phyloP scores from a whole-genome alignment of 495 filamentous ascomycete species.

The Corynascus novoguineensis region DNA sequence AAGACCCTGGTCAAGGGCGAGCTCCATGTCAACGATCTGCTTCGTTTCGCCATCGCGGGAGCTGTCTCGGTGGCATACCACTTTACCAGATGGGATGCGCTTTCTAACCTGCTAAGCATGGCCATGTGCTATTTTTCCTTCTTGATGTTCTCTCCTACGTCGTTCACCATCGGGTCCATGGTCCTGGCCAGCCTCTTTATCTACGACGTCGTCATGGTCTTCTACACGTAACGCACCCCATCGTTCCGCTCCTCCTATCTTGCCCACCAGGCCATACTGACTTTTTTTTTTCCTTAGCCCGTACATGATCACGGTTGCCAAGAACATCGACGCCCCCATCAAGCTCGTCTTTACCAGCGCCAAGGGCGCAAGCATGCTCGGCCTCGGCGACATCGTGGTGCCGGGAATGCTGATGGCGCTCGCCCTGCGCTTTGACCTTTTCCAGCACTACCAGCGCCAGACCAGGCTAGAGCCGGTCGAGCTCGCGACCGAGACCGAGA shows the following conservation, averaged over 20 bases:
- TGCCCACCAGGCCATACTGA: background rate
- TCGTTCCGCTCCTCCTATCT: conserved; percentile 27
- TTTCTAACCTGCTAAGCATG: conserved; percentile 85
- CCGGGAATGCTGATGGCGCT: conserved; percentile 88
- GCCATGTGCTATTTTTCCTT: conserved; percentile 78
- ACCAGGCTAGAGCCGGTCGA: conserved; percentile 34
- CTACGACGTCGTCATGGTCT: conserved; percentile 97
- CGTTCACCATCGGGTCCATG: conserved; percentile 73
- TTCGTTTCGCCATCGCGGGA: conserved; percentile 57
- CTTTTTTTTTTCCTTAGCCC: conserved; percentile 41
- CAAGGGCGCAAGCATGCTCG: conserved; percentile 69
- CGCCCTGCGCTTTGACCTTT: conserved; percentile 86
- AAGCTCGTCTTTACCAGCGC: conserved; percentile 83
- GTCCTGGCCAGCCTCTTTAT: conserved; percentile 77
- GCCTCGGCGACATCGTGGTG: conserved; percentile 89
- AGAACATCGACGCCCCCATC: conserved; percentile 82
- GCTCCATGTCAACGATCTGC: conserved; percentile 39
- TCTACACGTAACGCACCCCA: conserved; percentile 91
- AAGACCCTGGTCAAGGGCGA: conserved; percentile 31
- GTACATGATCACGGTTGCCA: conserved; percentile 94
- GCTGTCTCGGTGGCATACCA: conserved; percentile 62
- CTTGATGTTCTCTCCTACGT: conserved; percentile 83
- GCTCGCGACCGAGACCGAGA: conserved; percentile 26
- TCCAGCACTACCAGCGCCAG: conserved; percentile 63
- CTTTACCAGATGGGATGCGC: conserved; percentile 59